Evolutionary conservation across 495 filamentous ascomycete genomes (phyloP).

Genomic region (Xylaria flabelliformis): DNA sequence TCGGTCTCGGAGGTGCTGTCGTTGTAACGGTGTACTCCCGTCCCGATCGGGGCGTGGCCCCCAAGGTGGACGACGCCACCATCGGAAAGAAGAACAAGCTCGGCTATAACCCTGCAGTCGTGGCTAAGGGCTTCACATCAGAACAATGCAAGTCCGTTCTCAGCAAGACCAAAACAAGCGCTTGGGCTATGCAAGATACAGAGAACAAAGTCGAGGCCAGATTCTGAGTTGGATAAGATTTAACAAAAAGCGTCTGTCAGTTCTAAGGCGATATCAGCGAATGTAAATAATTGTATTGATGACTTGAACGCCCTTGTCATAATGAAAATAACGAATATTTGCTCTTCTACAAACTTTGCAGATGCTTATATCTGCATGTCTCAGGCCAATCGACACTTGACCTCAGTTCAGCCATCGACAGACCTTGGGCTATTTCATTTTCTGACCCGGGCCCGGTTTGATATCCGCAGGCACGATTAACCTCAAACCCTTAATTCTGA

Average conservation of each 20-base stretch:
- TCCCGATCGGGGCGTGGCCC: conserved; percentile 74
- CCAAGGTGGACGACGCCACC: conserved; percentile 58
- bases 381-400: background rate
- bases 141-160: conserved; percentile 74
- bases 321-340: background rate
- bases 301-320: background rate
- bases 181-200: conserved; percentile 77
- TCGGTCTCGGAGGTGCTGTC: conserved; percentile 89
- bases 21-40: conserved; percentile 91
- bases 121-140: conserved; percentile 82
- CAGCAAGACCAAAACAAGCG: conserved; percentile 70
- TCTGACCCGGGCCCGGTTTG: conserved; percentile 4
- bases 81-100: conserved; percentile 70
- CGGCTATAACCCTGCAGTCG: conserved; percentile 93
- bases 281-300: conserved; percentile 1
- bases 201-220: conserved; percentile 68
- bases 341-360: background rate
- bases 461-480: background rate
- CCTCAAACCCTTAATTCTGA: background rate
- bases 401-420: background rate
- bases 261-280: background rate
- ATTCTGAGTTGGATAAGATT: conserved; percentile 40
- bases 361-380: background rate
- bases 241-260: background rate
- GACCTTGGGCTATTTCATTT: background rate